Evolutionary conservation across 2,329 filamentous ascomycete genomes (phyloP), one percentile per base, ranked within the genome.

Genomic region (Zalaria obscura): DNA sequence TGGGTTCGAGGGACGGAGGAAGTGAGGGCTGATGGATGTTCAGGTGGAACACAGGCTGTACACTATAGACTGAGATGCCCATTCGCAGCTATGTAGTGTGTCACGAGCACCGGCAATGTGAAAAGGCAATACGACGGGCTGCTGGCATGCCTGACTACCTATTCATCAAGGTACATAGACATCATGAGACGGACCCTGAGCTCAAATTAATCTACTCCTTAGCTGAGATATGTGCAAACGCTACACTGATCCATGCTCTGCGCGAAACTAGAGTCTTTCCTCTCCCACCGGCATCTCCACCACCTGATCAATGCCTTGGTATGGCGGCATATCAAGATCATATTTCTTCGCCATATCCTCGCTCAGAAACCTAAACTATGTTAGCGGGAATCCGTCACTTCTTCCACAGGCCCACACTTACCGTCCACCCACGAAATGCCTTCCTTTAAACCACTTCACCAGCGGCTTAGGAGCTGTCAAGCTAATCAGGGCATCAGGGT

Each of bases 381-480:
- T 18, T 18, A 18, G 18, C 18, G 18, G 18, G 18, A 18, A 18
- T 18, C 18, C 18, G 18, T 18, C 18, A 18, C 18, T 18, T 18
- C 18, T 18, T 2, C 18, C 18, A 18, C 18, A 7, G n/a, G 18
- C 27, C 28, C 45, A 52, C 55, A 63, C 70, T 54, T 65, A 82
- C 73, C 85, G 70, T 41, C 91, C 91, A 5, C 91, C 91, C 42
- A 98, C 62, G 55, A 96, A 98, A 67, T 98, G 91, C 37, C 84
- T 75, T 1, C 89, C 91, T 47, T 69, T 76, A 60, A 94, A 98
- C 58, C 78, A 76, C 60, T 80, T 82, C 5, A 86, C 82, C 46
- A 94, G 67, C 5, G 89, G 89, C 64, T 98, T 98, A 3, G 91
- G 87, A 6, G 91, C 91, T 38, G 89, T 94, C 55, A 98, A 67